phyloP scores from a whole-genome alignment of 2,329 filamentous ascomycete species.

The Coniochaeta sp. region DNA sequence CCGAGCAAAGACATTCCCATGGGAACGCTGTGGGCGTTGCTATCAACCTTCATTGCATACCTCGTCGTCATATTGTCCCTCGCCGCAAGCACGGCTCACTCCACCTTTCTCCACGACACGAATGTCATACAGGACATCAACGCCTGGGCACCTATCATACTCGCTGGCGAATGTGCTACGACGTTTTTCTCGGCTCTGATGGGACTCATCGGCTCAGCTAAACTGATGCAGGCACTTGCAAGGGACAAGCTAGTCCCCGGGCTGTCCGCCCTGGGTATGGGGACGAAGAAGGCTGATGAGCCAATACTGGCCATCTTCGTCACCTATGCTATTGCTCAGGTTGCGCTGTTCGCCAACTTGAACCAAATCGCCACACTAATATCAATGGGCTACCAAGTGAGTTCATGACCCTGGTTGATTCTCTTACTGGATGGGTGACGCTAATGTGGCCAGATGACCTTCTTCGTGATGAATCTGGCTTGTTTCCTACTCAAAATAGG shows the following conservation, averaged over 20 bases:
- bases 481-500: conserved; percentile 83
- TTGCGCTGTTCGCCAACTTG: conserved; percentile 75
- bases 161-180: conserved; percentile 76
- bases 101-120: conserved; percentile 65
- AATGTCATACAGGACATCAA: conserved; percentile 81
- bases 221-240: conserved; percentile 76
- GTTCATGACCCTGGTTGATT: conserved; percentile 7
- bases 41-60: conserved; percentile 71
- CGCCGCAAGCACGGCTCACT: conserved; percentile 67
- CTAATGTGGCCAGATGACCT: conserved; percentile 59
- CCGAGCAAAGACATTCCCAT: conserved; percentile 79
- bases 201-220: conserved; percentile 79
- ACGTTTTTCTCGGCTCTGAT: conserved; percentile 82
- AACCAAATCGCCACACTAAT: conserved; percentile 87
- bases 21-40: conserved; percentile 73
- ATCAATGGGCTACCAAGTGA: conserved; percentile 77
- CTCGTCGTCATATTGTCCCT: conserved; percentile 70
- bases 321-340: conserved; percentile 68
- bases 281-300: conserved; percentile 65
- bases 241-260: conserved; percentile 74
- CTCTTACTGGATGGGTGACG: not conserved
- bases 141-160: conserved; percentile 63
- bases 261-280: conserved; percentile 65
- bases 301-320: conserved; percentile 69
- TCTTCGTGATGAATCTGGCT: conserved; percentile 80